Conservation (phyloP, 2,329 filamentous ascomycete species). For the Diaporthe nobilis region DNA sequence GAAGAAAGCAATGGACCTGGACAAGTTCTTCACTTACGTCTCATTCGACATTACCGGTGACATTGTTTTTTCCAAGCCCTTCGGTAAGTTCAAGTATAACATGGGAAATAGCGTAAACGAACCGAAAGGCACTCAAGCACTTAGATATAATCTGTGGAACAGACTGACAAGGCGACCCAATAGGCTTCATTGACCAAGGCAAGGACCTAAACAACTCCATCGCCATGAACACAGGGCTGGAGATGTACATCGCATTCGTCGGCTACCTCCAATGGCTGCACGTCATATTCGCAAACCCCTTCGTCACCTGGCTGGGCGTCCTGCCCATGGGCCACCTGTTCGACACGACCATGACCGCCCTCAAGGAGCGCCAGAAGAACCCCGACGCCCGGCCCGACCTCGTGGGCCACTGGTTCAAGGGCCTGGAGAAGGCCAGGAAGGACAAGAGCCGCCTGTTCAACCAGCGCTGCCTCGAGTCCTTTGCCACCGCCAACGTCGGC, state of each 20-base stretch:
- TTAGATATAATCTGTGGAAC: no score
- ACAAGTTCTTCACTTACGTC: constrained; percentile 47
- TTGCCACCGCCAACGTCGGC: constrained; percentile 43
- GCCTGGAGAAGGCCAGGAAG: constrained; percentile 43
- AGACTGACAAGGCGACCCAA: background rate
- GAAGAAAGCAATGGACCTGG: constrained; percentile 42
- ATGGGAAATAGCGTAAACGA: constrained; percentile 41
- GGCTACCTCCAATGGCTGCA: constrained; percentile 48
- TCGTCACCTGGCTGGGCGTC: constrained; percentile 47
- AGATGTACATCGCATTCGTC: constrained; percentile 44
- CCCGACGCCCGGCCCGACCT: constrained; percentile 46
- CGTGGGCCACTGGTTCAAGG: constrained; percentile 47
- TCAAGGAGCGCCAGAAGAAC: constrained; percentile 46
- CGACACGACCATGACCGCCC: constrained; percentile 46
- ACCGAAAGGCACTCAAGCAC: background rate
- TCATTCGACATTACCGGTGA: constrained; percentile 53
- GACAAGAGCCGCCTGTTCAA: constrained; percentile 38
- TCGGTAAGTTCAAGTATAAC: constrained; percentile 36
- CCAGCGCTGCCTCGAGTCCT: constrained; percentile 40
- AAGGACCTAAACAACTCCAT: constrained; percentile 52
- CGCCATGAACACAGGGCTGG: constrained; percentile 42
- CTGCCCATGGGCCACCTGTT: constrained; percentile 49
- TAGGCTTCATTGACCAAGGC: constrained; percentile 49
- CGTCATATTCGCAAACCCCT: constrained; percentile 47
- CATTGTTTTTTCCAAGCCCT: constrained; percentile 49